Evolutionary conservation across 306 rosid species (phyloP), one percentile per base, ranked within the genome.

Genomic region (Mimosa bimucronata): DNA sequence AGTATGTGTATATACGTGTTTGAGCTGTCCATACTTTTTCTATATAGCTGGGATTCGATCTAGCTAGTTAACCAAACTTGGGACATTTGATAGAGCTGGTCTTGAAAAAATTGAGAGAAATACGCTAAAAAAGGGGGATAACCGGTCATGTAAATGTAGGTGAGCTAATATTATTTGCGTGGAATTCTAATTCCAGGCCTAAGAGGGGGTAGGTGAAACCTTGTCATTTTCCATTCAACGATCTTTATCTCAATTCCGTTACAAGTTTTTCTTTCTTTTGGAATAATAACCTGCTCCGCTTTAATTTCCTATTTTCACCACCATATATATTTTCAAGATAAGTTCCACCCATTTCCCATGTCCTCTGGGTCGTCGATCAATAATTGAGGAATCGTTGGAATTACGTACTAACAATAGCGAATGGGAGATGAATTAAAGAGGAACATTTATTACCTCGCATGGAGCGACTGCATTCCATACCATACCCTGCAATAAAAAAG

Each of bases 391-490:
- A 23, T 58, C 2, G 16, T 57, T 21, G 52, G 62, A 42, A 44
- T 25, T 79, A 34, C 38, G 3, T 2, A 2, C 5, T 6, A 31
- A 76, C 37, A 19, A 74, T 45, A 13, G 26, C 16, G 21, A 74
- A 2, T 0, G 21, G 50, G 7, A 28, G 14, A 31, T 26, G 46
- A 10, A 0, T 42, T 0, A 78, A n/a, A 82, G 79, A 75, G 72
- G 70, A 74, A 48, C 78, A 92, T 86, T 88, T 74, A 86, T 84
- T 87, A 95, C 99, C 99, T 90, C 86, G 90, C 98, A 95, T 95
- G 93, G 90, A 95, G 31, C 90, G 74, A 77, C 98, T 86, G 91
- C 98, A 95, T 79, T 95, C 99, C 96, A 90, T 89, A 79, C 98
- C 99, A 74, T 95, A 95, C 7, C 98, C 99, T 95, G 91, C 89